These are phyloP conservation scores for Suhomyces canberraensis DNA, from an alignment of 805 yeast species.

Conservation along the genomic window DNA sequence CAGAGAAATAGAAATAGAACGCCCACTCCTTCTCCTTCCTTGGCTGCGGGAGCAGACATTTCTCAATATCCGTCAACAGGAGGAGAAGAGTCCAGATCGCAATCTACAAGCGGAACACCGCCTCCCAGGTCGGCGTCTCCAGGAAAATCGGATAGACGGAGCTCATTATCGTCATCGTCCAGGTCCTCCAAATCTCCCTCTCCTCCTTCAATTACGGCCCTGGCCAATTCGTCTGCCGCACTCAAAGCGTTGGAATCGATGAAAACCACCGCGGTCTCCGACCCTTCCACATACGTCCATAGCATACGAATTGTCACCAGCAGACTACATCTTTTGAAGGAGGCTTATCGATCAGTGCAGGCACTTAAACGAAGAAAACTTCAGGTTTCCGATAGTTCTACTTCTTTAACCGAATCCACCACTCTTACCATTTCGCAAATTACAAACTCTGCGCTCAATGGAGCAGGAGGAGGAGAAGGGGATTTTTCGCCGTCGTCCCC, in stretches of 20 bases:
- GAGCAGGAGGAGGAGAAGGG: not conserved
- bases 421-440: not conserved
- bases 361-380: slow-evolving; percentile 16
- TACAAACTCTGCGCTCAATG: not conserved
- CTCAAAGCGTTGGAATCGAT: no score
- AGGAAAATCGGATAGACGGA: no score
- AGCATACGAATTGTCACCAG: slow-evolving; percentile 23
- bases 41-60: not conserved
- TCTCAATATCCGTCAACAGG: not conserved
- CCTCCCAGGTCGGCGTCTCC: not conserved
- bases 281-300: slow-evolving; percentile 2
- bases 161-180: not conserved
- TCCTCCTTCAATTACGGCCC: no score
- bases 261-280: not conserved
- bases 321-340: slow-evolving; percentile 26
- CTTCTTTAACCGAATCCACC: not conserved
- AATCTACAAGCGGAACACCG: not conserved
- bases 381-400: not conserved
- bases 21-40: slow-evolving; percentile 1
- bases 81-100: not conserved
- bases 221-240: no score
- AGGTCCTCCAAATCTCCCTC: no score
- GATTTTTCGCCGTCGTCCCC: slow-evolving; percentile 1
- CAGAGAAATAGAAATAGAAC: slow-evolving; percentile 1
- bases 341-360: slow-evolving; percentile 24